Percentiles rank a stretch among this genome's conserved stretches.
Evolutionary conservation across 176 grass and related monocot genomes (phyloP).

Genomic region (Carex myosuroides): DNA sequence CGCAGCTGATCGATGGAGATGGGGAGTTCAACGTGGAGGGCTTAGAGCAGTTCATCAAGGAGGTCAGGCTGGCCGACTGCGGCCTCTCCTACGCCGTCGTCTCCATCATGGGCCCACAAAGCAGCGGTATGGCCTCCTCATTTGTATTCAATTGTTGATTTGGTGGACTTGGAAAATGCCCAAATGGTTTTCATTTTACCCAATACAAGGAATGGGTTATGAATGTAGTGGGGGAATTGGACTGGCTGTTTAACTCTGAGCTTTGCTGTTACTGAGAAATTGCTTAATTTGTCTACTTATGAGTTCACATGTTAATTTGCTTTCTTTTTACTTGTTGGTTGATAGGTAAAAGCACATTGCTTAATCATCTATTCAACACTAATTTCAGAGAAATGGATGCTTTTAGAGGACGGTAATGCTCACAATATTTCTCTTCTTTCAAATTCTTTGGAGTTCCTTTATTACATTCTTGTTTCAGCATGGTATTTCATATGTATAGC

Average conservation of each 20-base stretch:
- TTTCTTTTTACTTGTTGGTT: background rate
- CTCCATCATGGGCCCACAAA: constrained; percentile 82
- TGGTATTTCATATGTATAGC: background rate
- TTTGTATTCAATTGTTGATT: background rate
- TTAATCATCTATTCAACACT: constrained; percentile 79
- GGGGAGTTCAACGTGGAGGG: constrained; percentile 52
- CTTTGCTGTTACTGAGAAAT: background rate
- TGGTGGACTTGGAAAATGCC: background rate
- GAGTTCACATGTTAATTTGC: background rate
- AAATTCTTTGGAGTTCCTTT: background rate
- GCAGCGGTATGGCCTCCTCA: constrained; percentile 49
- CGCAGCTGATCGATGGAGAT: constrained; percentile 61
- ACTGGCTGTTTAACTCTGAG: background rate
- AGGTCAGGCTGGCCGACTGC: constrained; percentile 25
- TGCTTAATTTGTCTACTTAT: background rate
- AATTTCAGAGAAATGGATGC: constrained; percentile 77
- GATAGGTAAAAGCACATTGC: constrained; percentile 84
- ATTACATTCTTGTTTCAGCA: background rate
- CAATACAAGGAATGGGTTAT: background rate
- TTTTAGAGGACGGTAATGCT: constrained; percentile 63
- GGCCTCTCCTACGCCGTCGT: constrained; percentile 89
- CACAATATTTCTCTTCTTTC: background rate
- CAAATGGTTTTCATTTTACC: background rate
- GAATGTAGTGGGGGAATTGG: background rate
- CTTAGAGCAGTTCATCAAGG: constrained; percentile 47